Conservation (phyloP, 1,284 basidiomycete genomes). For the Irpex lacteus region DNA sequence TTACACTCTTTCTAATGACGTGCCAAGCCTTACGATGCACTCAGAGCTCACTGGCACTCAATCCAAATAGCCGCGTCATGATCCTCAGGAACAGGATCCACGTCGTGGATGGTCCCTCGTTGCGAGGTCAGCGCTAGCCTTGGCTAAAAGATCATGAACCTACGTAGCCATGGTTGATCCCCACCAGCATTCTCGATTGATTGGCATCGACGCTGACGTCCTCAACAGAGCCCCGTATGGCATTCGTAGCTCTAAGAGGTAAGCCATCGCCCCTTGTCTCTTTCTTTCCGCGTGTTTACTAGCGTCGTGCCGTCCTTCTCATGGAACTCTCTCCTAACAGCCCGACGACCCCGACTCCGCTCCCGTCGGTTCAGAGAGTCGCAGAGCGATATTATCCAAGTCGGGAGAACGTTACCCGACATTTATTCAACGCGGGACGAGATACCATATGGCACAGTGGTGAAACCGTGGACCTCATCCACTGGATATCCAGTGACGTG, state of each 20-base stretch:
- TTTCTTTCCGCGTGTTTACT: background rate
- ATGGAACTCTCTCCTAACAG: conserved; percentile 10
- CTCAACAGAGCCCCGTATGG: conserved; percentile 69
- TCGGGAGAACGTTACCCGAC: background rate
- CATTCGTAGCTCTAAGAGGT: conserved; percentile 69
- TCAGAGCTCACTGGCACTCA: too few species aligned
- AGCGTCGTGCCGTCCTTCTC: background rate
- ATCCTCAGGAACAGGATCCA: too few species aligned
- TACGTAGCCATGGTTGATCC: too few species aligned
- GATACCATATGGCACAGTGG: background rate
- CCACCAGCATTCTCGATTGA: too few species aligned
- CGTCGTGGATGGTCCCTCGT: too few species aligned
- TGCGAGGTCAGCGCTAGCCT: too few species aligned
- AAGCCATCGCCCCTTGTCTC: conserved; percentile 1
- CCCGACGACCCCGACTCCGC: background rate
- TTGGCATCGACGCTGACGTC: background rate
- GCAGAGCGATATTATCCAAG: background rate
- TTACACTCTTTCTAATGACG: too few species aligned
- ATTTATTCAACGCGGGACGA: background rate
- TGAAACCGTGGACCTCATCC: background rate
- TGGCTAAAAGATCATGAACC: too few species aligned
- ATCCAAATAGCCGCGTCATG: too few species aligned
- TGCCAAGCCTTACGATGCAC: too few species aligned
- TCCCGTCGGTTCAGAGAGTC: background rate
- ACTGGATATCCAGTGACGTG: background rate